Conservation (phyloP, 805 yeast genomes). For the Candida awuae region DNA sequence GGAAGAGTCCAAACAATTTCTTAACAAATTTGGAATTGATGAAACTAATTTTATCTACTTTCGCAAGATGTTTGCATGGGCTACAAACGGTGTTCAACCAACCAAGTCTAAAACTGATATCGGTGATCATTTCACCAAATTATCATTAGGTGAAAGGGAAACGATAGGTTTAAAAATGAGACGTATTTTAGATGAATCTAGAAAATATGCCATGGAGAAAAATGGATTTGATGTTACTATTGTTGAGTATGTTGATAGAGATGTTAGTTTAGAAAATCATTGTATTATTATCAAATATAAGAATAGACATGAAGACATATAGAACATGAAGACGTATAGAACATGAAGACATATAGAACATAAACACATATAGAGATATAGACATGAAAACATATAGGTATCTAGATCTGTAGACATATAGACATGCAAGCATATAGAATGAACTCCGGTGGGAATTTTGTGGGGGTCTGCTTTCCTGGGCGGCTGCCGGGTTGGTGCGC, state of each 20-base stretch:
- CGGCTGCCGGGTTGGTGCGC: too few species aligned
- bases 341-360: too few species aligned
- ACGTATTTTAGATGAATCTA: slow-evolving; percentile 64
- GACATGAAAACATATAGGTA: too few species aligned
- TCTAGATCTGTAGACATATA: too few species aligned
- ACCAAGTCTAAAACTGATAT: slow-evolving; percentile 32
- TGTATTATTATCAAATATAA: slow-evolving; percentile 20
- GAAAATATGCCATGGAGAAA: slow-evolving; percentile 41
- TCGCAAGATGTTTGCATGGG: slow-evolving; percentile 77
- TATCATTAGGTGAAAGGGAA: slow-evolving; percentile 44
- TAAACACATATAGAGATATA: too few species aligned
- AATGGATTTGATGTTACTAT: slow-evolving; percentile 39
- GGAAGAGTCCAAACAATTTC: slow-evolving; percentile 35
- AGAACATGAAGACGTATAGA: too few species aligned
- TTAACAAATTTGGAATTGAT: slow-evolving; percentile 28
- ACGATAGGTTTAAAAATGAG: slow-evolving; percentile 60
- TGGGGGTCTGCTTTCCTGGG: too few species aligned
- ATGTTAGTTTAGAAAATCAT: slow-evolving; percentile 59
- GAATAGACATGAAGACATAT: too few species aligned
- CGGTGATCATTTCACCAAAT: slow-evolving; percentile 38
- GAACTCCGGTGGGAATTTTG: too few species aligned
- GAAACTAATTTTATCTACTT: slow-evolving; percentile 32
- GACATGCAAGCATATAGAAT: too few species aligned
- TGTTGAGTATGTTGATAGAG: slow-evolving; percentile 49
- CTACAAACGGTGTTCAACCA: slow-evolving; percentile 60